Percentiles rank a stretch among this genome's conserved stretches.
These are phyloP conservation scores for Aureobasidium melanogenum DNA, from an alignment of 2,329 filamentous ascomycete genomes.

Conservation along the genomic window DNA sequence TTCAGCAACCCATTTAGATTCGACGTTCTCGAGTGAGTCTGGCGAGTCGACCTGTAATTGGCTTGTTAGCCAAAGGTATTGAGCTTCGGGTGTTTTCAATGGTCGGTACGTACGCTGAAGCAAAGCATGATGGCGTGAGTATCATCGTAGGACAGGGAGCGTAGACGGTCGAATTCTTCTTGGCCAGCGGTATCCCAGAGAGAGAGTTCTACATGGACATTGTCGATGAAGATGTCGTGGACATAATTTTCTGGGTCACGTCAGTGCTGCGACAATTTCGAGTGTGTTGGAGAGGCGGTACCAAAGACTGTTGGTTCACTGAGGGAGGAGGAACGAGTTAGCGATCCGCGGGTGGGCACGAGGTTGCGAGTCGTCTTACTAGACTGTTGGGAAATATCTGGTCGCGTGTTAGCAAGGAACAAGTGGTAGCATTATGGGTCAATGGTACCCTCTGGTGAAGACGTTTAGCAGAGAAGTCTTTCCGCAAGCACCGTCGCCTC, in stretches of 20 bases:
- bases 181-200: slow-evolving; percentile 98
- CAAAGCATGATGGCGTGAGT: slow-evolving; percentile 98
- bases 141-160: slow-evolving; percentile 94
- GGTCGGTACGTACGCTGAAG: slow-evolving; percentile 58
- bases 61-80: not conserved
- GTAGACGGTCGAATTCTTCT: slow-evolving; percentile 95
- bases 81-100: not conserved
- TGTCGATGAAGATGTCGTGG: slow-evolving; percentile 97
- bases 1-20: slow-evolving; percentile 96
- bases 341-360: not conserved
- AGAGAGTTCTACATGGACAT: slow-evolving; percentile 91
- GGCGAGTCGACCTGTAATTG: slow-evolving; percentile 66
- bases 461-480: slow-evolving; percentile 97
- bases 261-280: not conserved
- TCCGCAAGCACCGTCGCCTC: slow-evolving; percentile 90
- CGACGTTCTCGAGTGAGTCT: slow-evolving; percentile 95
- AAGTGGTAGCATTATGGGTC: not conserved
- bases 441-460: slow-evolving; percentile 82
- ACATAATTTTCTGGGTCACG: slow-evolving; percentile 76
- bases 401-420: slow-evolving; percentile 9
- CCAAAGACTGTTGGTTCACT: slow-evolving; percentile 88
- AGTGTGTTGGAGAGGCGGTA: slow-evolving; percentile 25
- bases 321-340: slow-evolving; percentile 12
- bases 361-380: slow-evolving; percentile 44
- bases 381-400: slow-evolving; percentile 95